Percentiles rank a stretch among this genome's conserved stretches.
Conservation (phyloP, 2,329 filamentous ascomycete species). For the Xylaria sp. region DNA sequence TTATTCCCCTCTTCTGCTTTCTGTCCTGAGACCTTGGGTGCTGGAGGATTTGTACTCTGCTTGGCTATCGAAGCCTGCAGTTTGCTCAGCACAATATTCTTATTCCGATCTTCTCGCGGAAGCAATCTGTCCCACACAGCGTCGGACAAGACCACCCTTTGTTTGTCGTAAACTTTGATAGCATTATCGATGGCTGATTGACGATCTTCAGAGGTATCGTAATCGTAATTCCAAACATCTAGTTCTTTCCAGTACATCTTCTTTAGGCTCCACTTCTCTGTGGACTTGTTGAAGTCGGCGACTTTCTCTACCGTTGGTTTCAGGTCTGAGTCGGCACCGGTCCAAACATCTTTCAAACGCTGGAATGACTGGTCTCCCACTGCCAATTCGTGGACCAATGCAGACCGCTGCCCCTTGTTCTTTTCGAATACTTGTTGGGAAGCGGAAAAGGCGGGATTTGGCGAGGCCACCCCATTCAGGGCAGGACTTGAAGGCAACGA, state of each 20-base stretch:
- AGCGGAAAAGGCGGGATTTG: slow-evolving; percentile 61
- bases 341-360: slow-evolving; percentile 61
- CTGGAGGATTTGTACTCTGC: slow-evolving; percentile 58
- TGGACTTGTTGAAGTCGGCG: slow-evolving; percentile 60
- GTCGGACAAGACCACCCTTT: slow-evolving; percentile 65
- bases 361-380: slow-evolving; percentile 62
- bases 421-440: slow-evolving; percentile 63
- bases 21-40: slow-evolving; percentile 61
- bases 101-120: slow-evolving; percentile 66
- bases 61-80: slow-evolving; percentile 68
- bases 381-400: slow-evolving; percentile 70
- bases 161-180: slow-evolving; percentile 67
- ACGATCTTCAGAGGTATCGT: slow-evolving; percentile 63
- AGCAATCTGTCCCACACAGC: slow-evolving; percentile 71
- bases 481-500: slow-evolving; percentile 66
- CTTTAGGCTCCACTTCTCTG: slow-evolving; percentile 65
- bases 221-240: slow-evolving; percentile 71
- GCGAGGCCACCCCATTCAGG: slow-evolving; percentile 64
- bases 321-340: slow-evolving; percentile 64
- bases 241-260: slow-evolving; percentile 71
- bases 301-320: slow-evolving; percentile 66
- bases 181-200: slow-evolving; percentile 71
- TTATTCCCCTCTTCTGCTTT: slow-evolving; percentile 62
- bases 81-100: slow-evolving; percentile 69
- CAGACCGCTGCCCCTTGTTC: slow-evolving; percentile 62